Evolutionary conservation across 176 grass and related monocot species (phyloP).

Genomic region (Ensete glaucum): DNA sequence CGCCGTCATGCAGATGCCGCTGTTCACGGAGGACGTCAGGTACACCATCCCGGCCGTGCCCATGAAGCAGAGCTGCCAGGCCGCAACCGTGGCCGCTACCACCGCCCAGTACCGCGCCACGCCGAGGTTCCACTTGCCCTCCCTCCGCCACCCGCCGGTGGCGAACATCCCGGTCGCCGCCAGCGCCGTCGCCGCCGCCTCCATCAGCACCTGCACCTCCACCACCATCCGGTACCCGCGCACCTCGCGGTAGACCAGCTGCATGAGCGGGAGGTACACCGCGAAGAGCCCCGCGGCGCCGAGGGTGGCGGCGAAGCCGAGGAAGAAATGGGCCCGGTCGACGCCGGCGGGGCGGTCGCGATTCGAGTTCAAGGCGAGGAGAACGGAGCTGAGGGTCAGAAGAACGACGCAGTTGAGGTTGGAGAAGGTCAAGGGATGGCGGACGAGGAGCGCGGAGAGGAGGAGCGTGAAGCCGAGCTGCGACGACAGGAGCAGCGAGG

Average conservation of each 20-base stretch:
- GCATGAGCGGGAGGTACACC: constrained; percentile 76
- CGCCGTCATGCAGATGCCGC: constrained; percentile 89
- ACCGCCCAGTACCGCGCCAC: constrained; percentile 49
- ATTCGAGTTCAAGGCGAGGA: constrained; percentile 18
- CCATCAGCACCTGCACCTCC: constrained; percentile 79
- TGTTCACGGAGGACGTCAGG: constrained; percentile 80
- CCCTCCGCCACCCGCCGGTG: constrained; percentile 28
- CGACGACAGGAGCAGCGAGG: constrained; percentile 80
- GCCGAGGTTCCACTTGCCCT: constrained; percentile 50
- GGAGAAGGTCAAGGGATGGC: constrained; percentile 68
- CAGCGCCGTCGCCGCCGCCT: constrained; percentile 69
- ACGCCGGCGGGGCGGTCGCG: constrained; percentile 43
- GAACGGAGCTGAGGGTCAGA: constrained; percentile 70
- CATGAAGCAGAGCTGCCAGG: constrained; percentile 91
- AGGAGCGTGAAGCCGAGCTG: constrained; percentile 82
- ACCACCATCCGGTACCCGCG: constrained; percentile 66
- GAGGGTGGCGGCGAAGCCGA: constrained; percentile 64
- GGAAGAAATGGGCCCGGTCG: constrained; percentile 36
- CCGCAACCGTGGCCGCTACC: constrained; percentile 40
- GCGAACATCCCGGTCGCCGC: constrained; percentile 41
- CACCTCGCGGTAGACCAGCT: constrained; percentile 58
- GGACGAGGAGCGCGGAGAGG: constrained; percentile 68
- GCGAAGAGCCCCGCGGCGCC: constrained; percentile 83
- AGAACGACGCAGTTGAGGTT: constrained; percentile 88
- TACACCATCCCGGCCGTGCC: constrained; percentile 85